Conservation (phyloP, 2,329 filamentous ascomycete genomes). For the Epichloe sibirici region DNA sequence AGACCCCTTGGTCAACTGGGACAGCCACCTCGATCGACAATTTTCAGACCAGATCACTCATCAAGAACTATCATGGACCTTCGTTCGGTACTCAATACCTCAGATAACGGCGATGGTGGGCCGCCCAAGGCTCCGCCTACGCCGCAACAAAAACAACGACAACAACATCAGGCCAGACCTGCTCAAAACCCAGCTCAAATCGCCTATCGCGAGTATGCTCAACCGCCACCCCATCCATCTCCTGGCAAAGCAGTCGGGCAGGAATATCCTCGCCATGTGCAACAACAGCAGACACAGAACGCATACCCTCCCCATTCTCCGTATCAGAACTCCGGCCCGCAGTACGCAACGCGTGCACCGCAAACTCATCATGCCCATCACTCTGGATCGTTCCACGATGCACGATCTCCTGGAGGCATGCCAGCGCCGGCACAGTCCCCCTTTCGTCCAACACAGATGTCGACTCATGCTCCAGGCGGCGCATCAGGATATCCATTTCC, state of each 20-base stretch:
- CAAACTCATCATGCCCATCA: constrained; percentile 29
- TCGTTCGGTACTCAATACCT: constrained; percentile 40
- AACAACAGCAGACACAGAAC: constrained; percentile 19
- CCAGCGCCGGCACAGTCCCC: constrained; percentile 25
- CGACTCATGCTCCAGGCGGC: constrained; percentile 25
- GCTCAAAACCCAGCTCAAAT: constrained; percentile 31
- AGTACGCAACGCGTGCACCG: constrained; percentile 31
- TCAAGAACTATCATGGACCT: constrained; percentile 34
- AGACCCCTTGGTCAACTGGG: not conserved
- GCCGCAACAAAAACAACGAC: constrained; percentile 10
- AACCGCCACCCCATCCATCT: constrained; percentile 30
- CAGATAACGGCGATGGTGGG: constrained; percentile 31
- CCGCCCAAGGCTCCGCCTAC: constrained; percentile 21
- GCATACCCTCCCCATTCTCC: constrained; percentile 27
- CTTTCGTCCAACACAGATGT: constrained; percentile 37
- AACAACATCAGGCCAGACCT: constrained; percentile 19
- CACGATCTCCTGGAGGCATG: constrained; percentile 34
- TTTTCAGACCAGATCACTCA: not conserved
- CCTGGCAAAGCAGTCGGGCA: constrained; percentile 32
- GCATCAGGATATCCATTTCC: constrained; percentile 40
- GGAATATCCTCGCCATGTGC: constrained; percentile 28
- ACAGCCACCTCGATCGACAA: not conserved
- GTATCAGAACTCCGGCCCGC: constrained; percentile 23
- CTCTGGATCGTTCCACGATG: constrained; percentile 30
- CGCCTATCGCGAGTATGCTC: constrained; percentile 38